These are phyloP conservation scores for Haplosporangium sp. DNA, from an alignment of 371 early-diverging fungal genomes.

Conservation along the genomic window DNA sequence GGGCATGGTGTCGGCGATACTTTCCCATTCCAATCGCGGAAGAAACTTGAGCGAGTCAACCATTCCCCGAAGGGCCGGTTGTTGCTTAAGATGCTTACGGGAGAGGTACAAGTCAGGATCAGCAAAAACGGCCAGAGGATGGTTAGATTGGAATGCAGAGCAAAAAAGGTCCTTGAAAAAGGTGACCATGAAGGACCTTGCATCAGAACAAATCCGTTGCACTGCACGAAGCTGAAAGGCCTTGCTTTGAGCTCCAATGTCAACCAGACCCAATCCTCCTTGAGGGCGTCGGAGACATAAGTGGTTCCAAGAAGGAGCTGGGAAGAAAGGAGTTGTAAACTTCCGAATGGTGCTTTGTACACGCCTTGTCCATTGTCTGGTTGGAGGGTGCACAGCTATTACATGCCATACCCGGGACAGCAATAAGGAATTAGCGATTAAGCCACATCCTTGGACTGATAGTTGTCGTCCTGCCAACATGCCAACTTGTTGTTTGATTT, in stretches of 20 bases:
- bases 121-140: background rate
- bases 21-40: background rate
- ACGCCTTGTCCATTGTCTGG: background rate
- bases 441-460: background rate
- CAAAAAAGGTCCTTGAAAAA: background rate
- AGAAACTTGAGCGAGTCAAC: background rate
- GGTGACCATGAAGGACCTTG: background rate
- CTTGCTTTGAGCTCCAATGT: background rate
- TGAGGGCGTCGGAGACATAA: too few species aligned
- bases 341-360: background rate
- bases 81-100: background rate
- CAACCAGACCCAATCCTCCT: background rate
- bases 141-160: background rate
- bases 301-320: background rate
- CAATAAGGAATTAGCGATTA: background rate
- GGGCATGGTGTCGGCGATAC: background rate
- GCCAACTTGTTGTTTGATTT: background rate
- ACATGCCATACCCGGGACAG: background rate
- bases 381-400: background rate
- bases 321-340: background rate
- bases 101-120: background rate
- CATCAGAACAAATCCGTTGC: background rate
- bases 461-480: background rate
- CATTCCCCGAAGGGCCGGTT: background rate
- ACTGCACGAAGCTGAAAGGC: background rate